Evolutionary conservation across 345 rosid species (phyloP).

Genomic region (Citrus australasica): DNA sequence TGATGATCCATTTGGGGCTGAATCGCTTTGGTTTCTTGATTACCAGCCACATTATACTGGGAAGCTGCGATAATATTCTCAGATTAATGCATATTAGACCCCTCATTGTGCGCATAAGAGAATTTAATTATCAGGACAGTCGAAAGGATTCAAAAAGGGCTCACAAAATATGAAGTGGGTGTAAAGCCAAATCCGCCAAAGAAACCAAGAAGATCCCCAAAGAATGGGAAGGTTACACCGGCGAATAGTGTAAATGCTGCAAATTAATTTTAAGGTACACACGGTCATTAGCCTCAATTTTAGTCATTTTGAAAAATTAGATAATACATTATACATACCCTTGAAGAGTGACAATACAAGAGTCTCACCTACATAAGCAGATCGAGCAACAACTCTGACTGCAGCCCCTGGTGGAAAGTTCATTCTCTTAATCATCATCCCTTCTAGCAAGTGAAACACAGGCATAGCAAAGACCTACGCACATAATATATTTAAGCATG

Average conservation of each 20-base stretch:
- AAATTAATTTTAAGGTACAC: background rate
- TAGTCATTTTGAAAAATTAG: too few species aligned
- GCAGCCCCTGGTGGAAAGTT: slow-evolving; percentile 54
- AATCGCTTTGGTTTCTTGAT: slow-evolving; percentile 86
- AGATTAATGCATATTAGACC: background rate
- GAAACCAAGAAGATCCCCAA: slow-evolving; percentile 95
- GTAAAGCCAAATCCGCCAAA: slow-evolving; percentile 98
- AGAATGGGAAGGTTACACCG: slow-evolving; percentile 91
- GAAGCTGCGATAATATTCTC: slow-evolving; percentile 53
- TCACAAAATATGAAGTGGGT: slow-evolving; percentile 88
- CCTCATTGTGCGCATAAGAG: background rate
- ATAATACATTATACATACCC: too few species aligned
- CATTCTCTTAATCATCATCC: slow-evolving; percentile 44
- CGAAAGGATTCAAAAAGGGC: slow-evolving; percentile 11
- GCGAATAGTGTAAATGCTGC: slow-evolving; percentile 81
- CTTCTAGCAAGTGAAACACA: slow-evolving; percentile 74
- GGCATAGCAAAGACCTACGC: slow-evolving; percentile 91
- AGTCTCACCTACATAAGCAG: slow-evolving; percentile 79
- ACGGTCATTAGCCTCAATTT: background rate
- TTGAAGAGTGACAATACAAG: background rate
- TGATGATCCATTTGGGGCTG: slow-evolving; percentile 68
- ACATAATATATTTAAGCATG: background rate
- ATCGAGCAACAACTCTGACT: slow-evolving; percentile 64
- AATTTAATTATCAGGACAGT: too few species aligned
- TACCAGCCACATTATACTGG: slow-evolving; percentile 85